Evolutionary conservation across 352 stramenopile genomes (phyloP), one percentile per base, ranked within the genome.

Genomic region (Peronospora destructor): DNA sequence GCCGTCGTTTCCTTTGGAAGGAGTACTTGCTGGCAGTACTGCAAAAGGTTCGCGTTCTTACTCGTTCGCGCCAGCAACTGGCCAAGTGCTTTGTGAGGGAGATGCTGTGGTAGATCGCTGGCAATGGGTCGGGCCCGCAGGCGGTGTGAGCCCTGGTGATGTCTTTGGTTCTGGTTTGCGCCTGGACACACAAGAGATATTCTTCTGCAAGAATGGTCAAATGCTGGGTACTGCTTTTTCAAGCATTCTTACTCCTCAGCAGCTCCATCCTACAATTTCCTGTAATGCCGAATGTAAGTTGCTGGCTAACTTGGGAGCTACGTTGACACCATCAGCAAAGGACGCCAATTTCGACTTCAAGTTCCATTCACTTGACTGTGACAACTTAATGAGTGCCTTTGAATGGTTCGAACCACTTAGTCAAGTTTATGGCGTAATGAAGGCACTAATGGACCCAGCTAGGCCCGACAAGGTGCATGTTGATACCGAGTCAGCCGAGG

Each of bases 381-480:
- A 92, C 43, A 88, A 87, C 32, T 46, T 90, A 13, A 91, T 94
- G 82, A 72, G 67, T n/a, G 68, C 71, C 0, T 91, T 92, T 35
- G 80, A 94, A 59, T 92, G 82, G 82, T 94, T 86, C 47, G 82
- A 94, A 26, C 78, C 84, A 42, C 59, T 92, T 9, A 87, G 73
- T 40, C 79, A 94, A 50, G 84, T 91, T 35, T 91, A 91, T 39
- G 74, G 80, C 4, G 82, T 94, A 30, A 92, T 94, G 79, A 71
- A 85, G 47, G 63, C 84, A 1, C 53, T 94, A 1, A 84, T 89
- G 61, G 74, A 85, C n/a, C 69, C 71, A 13, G 48, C 38, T 7
- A 68, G 73, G 8, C 34, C 37, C 0, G 41, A 58, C 6, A 52
- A 60, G 33, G 25, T 49, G 10, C 25, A 33, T 1, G 43, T 17